phyloP scores from a whole-genome alignment of 805 yeast species.

The Pachysolen tannophilus region DNA sequence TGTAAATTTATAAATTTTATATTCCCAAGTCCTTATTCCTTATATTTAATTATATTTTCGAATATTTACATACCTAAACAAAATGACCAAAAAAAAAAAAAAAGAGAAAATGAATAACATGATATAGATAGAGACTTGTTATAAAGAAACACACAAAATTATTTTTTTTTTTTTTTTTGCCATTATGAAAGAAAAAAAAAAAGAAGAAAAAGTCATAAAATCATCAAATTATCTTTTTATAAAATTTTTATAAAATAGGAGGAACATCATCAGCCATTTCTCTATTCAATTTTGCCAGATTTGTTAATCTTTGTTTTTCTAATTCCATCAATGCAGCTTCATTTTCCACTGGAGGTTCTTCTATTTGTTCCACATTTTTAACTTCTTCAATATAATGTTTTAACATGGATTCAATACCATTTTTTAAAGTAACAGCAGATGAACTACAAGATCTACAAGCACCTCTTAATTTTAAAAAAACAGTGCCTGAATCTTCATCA shows the following conservation, averaged over 20 bases:
- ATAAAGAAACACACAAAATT: no score
- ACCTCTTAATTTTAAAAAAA: conserved; percentile 83
- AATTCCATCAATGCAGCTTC: conserved; percentile 17
- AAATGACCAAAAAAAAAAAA: not conserved
- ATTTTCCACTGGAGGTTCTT: conserved; percentile 76
- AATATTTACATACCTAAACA: no score
- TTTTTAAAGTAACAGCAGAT: conserved; percentile 84
- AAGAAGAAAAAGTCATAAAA: not conserved
- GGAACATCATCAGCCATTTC: conserved; percentile 25
- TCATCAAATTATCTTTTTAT: no score
- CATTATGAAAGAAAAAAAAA: not conserved
- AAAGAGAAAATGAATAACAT: not conserved
- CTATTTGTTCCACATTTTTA: conserved; percentile 76
- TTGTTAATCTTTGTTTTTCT: conserved; percentile 11
- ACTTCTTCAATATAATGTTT: conserved; percentile 97
- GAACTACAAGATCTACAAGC: conserved; percentile 94
- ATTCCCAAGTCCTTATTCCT: no score
- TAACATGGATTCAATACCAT: conserved; percentile 96
- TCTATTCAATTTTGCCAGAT: conserved; percentile 7
- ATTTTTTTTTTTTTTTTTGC: no score
- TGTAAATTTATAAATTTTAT: no score
- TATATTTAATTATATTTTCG: no score
- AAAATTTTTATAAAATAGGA: conserved; percentile 21
- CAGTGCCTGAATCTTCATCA: conserved; percentile 80
- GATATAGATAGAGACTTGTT: no score